These are phyloP conservation scores for Xylariaceae sp. DNA, from an alignment of 2,329 filamentous ascomycete genomes.

Conservation along the genomic window DNA sequence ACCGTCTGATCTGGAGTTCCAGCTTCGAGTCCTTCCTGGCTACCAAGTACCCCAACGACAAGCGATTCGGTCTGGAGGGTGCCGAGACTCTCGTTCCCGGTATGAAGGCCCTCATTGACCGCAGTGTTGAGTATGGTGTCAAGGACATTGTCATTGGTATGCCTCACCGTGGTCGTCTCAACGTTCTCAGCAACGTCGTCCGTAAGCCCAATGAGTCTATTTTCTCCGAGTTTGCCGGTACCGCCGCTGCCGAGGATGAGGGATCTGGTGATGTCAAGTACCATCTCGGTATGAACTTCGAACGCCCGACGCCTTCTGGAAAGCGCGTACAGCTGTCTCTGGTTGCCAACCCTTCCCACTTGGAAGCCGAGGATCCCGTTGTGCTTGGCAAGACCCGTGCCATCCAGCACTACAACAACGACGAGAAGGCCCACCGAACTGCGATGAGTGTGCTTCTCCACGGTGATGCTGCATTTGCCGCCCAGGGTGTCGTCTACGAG, in stretches of 20 bases:
- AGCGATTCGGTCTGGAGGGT: slow-evolving; percentile 96
- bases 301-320: slow-evolving; percentile 93
- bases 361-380: slow-evolving; percentile 96
- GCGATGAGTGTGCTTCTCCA: slow-evolving; percentile 96
- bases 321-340: slow-evolving; percentile 99
- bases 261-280: slow-evolving; percentile 99
- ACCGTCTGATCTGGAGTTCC: slow-evolving; percentile 96
- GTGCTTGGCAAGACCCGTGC: slow-evolving; percentile 96
- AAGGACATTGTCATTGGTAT: slow-evolving; percentile 99
- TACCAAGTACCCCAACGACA: slow-evolving; percentile 99
- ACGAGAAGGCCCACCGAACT: slow-evolving; percentile 79
- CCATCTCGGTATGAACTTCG: slow-evolving; percentile 99
- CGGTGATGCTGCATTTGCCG: slow-evolving; percentile 94
- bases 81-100: slow-evolving; percentile 95
- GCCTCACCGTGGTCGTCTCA: slow-evolving; percentile 97
- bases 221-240: slow-evolving; percentile 95
- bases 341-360: slow-evolving; percentile 95
- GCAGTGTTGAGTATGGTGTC: slow-evolving; percentile 95
- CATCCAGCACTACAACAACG: slow-evolving; percentile 98
- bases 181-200: slow-evolving; percentile 96
- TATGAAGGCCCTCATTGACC: slow-evolving; percentile 98
- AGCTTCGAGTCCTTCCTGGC: slow-evolving; percentile 94
- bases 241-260: slow-evolving; percentile 81
- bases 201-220: slow-evolving; percentile 99
- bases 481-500: slow-evolving; percentile 96